Percentiles rank a stretch among this genome's conserved stretches.
phyloP scores from a whole-genome alignment of 352 stramenopile species.

The Phytopythium ostracodes region DNA sequence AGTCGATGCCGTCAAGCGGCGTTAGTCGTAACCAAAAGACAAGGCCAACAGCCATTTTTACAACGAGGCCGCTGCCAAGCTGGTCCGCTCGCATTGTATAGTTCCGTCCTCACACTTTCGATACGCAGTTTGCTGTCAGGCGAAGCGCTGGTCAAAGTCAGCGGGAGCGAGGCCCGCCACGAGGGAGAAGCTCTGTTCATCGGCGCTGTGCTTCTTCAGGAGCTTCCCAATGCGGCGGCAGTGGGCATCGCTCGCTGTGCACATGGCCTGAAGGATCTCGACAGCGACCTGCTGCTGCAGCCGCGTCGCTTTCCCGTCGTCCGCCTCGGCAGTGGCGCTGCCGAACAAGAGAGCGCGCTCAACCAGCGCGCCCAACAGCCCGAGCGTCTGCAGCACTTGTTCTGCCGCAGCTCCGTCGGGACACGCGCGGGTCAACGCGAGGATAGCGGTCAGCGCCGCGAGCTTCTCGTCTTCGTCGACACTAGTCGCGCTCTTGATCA shows the following conservation, averaged over 20 bases:
- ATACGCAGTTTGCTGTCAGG: neutral
- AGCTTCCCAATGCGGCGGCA: conserved; percentile 29
- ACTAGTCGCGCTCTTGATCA: conserved; percentile 34
- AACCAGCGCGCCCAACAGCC: conserved; percentile 39
- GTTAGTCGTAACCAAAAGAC: no score
- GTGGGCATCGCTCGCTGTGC: conserved; percentile 12
- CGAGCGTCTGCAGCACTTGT: conserved; percentile 49
- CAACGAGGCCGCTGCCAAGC: no score
- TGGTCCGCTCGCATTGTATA: neutral
- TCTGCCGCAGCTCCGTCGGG: conserved; percentile 11
- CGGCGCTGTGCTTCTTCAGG: conserved; percentile 21
- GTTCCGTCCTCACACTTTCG: neutral
- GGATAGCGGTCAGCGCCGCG: conserved; percentile 32
- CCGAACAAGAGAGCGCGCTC: neutral
- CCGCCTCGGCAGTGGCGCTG: neutral
- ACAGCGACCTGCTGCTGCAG: neutral
- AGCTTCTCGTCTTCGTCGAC: conserved; percentile 45
- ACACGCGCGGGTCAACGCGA: conserved; percentile 22
- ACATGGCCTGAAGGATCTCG: conserved; percentile 2
- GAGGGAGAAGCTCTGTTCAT: conserved; percentile 13
- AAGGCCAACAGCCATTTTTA: no score
- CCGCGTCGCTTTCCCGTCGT: neutral
- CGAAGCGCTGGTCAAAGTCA: conserved; percentile 1
- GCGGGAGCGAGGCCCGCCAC: neutral
- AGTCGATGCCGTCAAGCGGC: no score